phyloP scores from a whole-genome alignment of 345 rosid species.

The Combretum micranthum region DNA sequence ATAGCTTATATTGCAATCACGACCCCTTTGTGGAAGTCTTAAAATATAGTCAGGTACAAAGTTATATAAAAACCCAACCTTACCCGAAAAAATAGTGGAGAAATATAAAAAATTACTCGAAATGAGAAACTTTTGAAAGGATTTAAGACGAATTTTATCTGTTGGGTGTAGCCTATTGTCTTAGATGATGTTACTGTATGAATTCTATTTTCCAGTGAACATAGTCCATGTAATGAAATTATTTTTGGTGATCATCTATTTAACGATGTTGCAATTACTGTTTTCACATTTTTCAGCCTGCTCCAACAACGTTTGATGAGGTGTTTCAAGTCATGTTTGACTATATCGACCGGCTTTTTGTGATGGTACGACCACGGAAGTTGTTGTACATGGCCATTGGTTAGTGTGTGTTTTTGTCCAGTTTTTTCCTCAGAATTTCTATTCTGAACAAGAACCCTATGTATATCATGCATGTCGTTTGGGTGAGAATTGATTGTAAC shows the following conservation, averaged over 20 bases:
- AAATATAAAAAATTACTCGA: no score
- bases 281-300: conserved; percentile 42
- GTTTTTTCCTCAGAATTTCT: background rate
- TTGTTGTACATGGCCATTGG: conserved; percentile 86
- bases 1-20: no score
- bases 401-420: conserved; percentile 23
- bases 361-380: conserved; percentile 92
- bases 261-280: conserved; percentile 1
- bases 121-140: no score
- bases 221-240: no score
- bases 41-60: no score
- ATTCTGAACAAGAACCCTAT: background rate
- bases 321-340: conserved; percentile 88
- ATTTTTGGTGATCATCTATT: background rate
- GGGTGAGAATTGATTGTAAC: conserved; percentile 13
- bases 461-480: background rate
- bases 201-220: no score
- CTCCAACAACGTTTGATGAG: conserved; percentile 65
- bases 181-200: no score
- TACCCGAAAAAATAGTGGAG: no score
- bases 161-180: no score
- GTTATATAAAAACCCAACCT: no score
- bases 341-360: conserved; percentile 82
- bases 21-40: no score
- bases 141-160: no score